phyloP scores from a whole-genome alignment of 306 rosid species.

The Mucuna pruriens region DNA sequence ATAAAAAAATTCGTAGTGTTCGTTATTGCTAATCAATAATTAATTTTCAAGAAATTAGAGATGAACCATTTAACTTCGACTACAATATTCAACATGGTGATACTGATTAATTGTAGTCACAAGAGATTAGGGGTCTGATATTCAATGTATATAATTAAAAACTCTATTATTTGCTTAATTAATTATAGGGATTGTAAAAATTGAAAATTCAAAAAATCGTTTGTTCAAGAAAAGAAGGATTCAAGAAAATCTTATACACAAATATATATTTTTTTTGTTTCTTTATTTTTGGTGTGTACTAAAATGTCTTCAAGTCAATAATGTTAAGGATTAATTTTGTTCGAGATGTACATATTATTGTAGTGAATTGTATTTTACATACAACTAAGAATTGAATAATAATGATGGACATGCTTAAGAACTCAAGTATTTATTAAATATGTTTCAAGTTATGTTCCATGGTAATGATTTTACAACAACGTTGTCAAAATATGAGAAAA shows the following conservation, averaged over 20 bases:
- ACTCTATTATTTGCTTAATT: not conserved
- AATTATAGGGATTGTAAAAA: not conserved
- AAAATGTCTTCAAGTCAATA: not conserved
- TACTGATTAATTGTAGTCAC: not conserved
- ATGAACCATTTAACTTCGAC: not conserved
- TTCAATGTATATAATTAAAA: conserved; percentile 1
- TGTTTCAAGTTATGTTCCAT: not conserved
- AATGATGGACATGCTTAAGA: not conserved
- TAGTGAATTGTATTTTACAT: not conserved
- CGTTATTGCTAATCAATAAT: not conserved
- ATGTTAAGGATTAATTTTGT: not conserved
- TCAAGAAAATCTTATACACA: not conserved
- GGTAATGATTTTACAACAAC: not conserved
- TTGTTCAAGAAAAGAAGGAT: not conserved
- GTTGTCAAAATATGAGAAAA: not conserved
- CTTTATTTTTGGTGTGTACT: not conserved
- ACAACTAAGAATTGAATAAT: not conserved
- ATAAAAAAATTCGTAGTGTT: not conserved
- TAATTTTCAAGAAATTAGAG: not conserved
- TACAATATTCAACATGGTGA: not conserved
- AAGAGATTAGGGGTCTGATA: not conserved
- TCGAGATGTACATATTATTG: not conserved
- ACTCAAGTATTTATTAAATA: not conserved
- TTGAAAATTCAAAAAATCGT: not conserved
- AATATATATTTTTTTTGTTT: not conserved